Percentiles rank a stretch among this genome's conserved stretches.
Evolutionary conservation across 805 yeast genomes (phyloP).

Genomic region (Pichia deserticola): DNA sequence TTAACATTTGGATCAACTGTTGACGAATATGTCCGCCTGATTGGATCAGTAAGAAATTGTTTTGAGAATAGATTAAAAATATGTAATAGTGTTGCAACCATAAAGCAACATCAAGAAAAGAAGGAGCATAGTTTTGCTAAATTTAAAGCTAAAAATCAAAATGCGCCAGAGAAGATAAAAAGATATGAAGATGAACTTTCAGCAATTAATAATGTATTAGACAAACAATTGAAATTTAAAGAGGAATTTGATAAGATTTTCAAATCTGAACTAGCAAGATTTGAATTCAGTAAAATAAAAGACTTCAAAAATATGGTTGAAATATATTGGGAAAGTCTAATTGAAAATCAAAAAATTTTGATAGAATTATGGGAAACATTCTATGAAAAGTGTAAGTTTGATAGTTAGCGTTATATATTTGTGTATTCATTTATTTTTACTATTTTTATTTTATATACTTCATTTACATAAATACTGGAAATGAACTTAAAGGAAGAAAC

Average conservation of each 20-base stretch:
- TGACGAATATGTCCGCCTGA: slow-evolving; percentile 77
- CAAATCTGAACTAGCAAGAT: slow-evolving; percentile 55
- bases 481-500: no score
- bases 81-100: slow-evolving; percentile 37
- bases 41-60: slow-evolving; percentile 66
- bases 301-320: slow-evolving; percentile 89
- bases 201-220: slow-evolving; percentile 45
- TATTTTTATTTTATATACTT: no score
- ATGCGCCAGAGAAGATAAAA: slow-evolving; percentile 57
- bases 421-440: no score
- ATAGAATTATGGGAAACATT: slow-evolving; percentile 87
- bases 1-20: slow-evolving; percentile 78
- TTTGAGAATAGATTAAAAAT: slow-evolving; percentile 67
- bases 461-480: no score
- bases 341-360: slow-evolving; percentile 89
- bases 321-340: slow-evolving; percentile 80
- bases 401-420: slow-evolving; percentile 1
- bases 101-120: slow-evolving; percentile 36
- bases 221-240: slow-evolving; percentile 49
- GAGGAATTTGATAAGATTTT: slow-evolving; percentile 59
- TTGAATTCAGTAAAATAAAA: slow-evolving; percentile 67
- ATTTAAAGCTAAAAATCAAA: slow-evolving; percentile 35
- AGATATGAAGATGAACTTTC: slow-evolving; percentile 52
- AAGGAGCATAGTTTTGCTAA: slow-evolving; percentile 40
- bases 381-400: slow-evolving; percentile 45